These are phyloP conservation scores for Catunica adiposa DNA, from an alignment of 2,329 filamentous ascomycete genomes.

Conservation along the genomic window DNA sequence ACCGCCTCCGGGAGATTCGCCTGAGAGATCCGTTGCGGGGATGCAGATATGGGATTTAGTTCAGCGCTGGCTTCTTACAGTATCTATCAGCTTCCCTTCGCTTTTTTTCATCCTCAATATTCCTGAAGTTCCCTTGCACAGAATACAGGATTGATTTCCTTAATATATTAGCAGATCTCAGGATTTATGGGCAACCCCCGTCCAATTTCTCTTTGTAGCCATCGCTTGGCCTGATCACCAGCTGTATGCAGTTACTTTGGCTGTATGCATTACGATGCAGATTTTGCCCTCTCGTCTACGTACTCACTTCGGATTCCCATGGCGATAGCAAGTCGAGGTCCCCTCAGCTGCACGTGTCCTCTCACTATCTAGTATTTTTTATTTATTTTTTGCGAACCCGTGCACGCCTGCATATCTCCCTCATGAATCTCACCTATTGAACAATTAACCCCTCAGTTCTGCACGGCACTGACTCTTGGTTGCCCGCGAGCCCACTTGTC, in stretches of 20 bases:
- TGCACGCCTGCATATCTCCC: not conserved
- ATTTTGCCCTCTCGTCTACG: constrained; percentile 1
- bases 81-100: not conserved
- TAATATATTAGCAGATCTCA: too few species aligned
- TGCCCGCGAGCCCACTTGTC: not conserved
- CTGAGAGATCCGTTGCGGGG: not conserved
- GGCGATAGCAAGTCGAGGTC: too few species aligned
- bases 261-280: not conserved
- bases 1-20: not conserved
- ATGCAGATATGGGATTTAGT: not conserved
- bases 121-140: not conserved
- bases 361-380: not conserved
- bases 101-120: not conserved
- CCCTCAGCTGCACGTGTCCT: not conserved
- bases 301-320: constrained; percentile 1
- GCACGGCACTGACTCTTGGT: constrained; percentile 3
- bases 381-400: not conserved
- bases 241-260: constrained; percentile 2
- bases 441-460: constrained; percentile 8
- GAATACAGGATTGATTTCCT: too few species aligned
- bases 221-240: not conserved
- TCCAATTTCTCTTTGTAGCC: not conserved
- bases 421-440: not conserved
- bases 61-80: not conserved
- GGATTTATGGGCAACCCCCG: too few species aligned